Percentiles rank a stretch among this genome's conserved stretches.
Evolutionary conservation across 208 protist species (phyloP).

Genomic region (Phytomonas francai): DNA sequence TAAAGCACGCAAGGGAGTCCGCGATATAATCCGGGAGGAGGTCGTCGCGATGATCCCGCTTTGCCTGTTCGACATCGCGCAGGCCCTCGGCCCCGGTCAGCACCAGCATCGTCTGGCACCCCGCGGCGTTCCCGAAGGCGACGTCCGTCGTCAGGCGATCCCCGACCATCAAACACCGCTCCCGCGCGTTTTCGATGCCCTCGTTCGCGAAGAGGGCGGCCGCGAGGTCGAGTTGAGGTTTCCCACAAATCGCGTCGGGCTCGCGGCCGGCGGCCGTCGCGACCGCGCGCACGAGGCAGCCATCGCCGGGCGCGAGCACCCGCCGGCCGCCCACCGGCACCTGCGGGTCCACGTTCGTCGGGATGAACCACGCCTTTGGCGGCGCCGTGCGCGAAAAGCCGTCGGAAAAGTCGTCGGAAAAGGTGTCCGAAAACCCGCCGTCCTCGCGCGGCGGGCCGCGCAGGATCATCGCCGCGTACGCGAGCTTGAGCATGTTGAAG

Average conservation of each 20-base stretch:
- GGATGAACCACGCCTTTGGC: slow-evolving; percentile 31
- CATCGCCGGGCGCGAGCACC: slow-evolving; percentile 46
- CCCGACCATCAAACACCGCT: slow-evolving; percentile 64
- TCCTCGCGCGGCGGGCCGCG: slow-evolving; percentile 17
- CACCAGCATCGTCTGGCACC: slow-evolving; percentile 57
- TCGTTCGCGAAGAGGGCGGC: slow-evolving; percentile 41
- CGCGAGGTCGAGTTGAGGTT: slow-evolving; percentile 51
- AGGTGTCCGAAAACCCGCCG: too few species aligned
- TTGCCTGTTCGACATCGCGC: slow-evolving; percentile 32
- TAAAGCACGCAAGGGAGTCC: slow-evolving; percentile 41
- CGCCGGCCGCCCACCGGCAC: slow-evolving; percentile 28
- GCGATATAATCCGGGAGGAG: slow-evolving; percentile 55
- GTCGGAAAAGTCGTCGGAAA: too few species aligned
- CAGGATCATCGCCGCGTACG: slow-evolving; percentile 33
- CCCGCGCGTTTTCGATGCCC: slow-evolving; percentile 27
- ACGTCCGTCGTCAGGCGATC: slow-evolving; percentile 72
- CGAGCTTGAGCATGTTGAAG: slow-evolving; percentile 60
- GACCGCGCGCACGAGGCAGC: slow-evolving; percentile 33
- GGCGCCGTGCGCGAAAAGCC: not conserved
- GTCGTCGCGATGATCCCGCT: slow-evolving; percentile 14
- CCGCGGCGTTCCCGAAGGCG: slow-evolving; percentile 57
- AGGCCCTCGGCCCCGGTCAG: slow-evolving; percentile 44
- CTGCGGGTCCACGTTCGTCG: slow-evolving; percentile 70
- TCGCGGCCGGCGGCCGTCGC: slow-evolving; percentile 17
- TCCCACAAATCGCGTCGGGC: slow-evolving; percentile 62